Evolutionary conservation across 2,329 filamentous ascomycete species (phyloP).

Genomic region (Apiospora saccharicola): DNA sequence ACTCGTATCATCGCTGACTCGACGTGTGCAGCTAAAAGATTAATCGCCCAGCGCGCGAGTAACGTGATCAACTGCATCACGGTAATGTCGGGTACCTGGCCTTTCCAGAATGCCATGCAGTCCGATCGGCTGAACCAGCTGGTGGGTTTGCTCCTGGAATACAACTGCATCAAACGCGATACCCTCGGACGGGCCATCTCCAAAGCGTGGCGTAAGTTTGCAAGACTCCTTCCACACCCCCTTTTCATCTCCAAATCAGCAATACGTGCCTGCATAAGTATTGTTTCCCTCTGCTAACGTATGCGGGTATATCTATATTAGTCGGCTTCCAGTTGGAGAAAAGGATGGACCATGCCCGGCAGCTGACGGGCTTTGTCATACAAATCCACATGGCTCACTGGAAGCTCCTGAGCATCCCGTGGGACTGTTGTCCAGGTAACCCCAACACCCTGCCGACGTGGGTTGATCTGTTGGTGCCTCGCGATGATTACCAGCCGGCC

Average conservation of each 20-base stretch:
- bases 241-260: not conserved
- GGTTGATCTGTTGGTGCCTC: not conserved
- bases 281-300: not conserved
- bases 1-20: not conserved
- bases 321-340: not conserved
- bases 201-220: not conserved
- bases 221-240: not conserved
- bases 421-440: not conserved
- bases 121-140: not conserved
- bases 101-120: not conserved
- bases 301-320: not conserved
- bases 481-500: not conserved
- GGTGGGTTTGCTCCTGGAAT: not conserved
- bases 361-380: not conserved
- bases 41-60: not conserved
- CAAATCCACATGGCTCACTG: not conserved
- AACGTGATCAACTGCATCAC: not conserved
- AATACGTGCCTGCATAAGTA: not conserved
- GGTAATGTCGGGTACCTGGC: not conserved
- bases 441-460: not conserved
- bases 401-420: not conserved
- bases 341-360: not conserved
- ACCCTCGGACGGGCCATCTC: not conserved
- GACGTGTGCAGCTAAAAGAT: not conserved
- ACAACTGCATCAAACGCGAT: not conserved